phyloP scores from a whole-genome alignment of 2,329 filamentous ascomycete species.

The Sporothrix luriei region DNA sequence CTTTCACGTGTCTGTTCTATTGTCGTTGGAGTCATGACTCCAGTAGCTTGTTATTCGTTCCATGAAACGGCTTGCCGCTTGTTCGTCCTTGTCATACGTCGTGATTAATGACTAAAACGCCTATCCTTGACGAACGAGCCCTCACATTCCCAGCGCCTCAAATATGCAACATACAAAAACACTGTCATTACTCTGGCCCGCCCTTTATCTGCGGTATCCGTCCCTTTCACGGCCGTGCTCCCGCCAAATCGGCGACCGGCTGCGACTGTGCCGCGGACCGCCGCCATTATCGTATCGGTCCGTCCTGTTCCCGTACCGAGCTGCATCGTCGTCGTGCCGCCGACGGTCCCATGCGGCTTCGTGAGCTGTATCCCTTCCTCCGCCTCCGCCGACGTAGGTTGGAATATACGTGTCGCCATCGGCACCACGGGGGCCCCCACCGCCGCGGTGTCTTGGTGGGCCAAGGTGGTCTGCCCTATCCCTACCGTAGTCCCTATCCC shows the following conservation, averaged over 20 bases:
- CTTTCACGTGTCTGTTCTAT: no score
- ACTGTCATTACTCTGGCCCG: background rate
- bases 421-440: constrained; percentile 33
- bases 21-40: background rate
- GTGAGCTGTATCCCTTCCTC: constrained; percentile 9
- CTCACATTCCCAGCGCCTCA: background rate
- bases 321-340: constrained; percentile 45
- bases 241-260: constrained; percentile 48
- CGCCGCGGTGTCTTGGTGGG: constrained; percentile 32
- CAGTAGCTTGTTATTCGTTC: no score
- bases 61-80: background rate
- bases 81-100: background rate
- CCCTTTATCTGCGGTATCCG: constrained; percentile 53
- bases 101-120: background rate
- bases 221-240: constrained; percentile 53
- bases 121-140: background rate
- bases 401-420: constrained; percentile 56
- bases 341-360: constrained; percentile 35
- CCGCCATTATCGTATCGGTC: constrained; percentile 43
- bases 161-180: background rate
- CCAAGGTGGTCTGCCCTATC: constrained; percentile 9
- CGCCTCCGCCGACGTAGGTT: constrained; percentile 45
- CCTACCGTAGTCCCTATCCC: constrained; percentile 32
- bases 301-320: constrained; percentile 35
- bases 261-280: constrained; percentile 48